Conservation (phyloP, 2,329 filamentous ascomycete species). For the Fusarium paranaense region DNA sequence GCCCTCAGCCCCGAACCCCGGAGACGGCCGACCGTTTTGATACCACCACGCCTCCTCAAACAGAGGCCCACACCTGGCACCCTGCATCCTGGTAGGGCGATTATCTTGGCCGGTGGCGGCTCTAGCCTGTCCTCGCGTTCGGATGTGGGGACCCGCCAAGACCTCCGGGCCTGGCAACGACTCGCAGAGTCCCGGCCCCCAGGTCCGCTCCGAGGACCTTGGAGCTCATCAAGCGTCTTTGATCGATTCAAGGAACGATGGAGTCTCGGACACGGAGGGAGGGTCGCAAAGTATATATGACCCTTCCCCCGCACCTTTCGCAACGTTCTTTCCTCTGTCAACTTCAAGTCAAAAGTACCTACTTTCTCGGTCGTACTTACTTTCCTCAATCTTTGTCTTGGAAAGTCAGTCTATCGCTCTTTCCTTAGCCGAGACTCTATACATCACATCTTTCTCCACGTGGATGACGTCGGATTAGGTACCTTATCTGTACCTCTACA, state of each 20-base stretch:
- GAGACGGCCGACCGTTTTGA: constrained; percentile 22
- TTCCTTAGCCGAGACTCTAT: constrained; percentile 5
- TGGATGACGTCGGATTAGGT: constrained; percentile 35
- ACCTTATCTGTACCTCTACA: constrained; percentile 4
- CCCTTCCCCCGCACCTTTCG: constrained; percentile 30
- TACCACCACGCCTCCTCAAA: constrained; percentile 25
- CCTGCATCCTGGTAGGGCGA: constrained; percentile 15
- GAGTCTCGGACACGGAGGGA: constrained; percentile 5
- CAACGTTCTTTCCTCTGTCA: constrained; percentile 18
- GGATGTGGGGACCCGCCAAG: constrained; percentile 33
- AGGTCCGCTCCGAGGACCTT: constrained; percentile 22
- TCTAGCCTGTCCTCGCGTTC: constrained; percentile 34
- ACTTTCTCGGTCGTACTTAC: constrained; percentile 3
- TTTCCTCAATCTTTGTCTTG: constrained; percentile 1
- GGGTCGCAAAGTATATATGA: constrained; percentile 38
- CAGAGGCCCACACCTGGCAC: background rate
- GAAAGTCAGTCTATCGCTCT: background rate
- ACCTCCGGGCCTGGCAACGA: constrained; percentile 31
- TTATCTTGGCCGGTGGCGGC: constrained; percentile 27
- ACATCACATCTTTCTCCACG: constrained; percentile 3
- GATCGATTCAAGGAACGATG: constrained; percentile 15
- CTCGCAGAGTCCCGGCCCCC: constrained; percentile 15
- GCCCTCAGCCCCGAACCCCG: constrained; percentile 7
- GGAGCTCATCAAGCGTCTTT: constrained; percentile 5
- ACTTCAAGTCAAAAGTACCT: constrained; percentile 21